These are phyloP conservation scores for Alternaria burnsii DNA, from an alignment of 2,329 filamentous ascomycete genomes.

Conservation along the genomic window DNA sequence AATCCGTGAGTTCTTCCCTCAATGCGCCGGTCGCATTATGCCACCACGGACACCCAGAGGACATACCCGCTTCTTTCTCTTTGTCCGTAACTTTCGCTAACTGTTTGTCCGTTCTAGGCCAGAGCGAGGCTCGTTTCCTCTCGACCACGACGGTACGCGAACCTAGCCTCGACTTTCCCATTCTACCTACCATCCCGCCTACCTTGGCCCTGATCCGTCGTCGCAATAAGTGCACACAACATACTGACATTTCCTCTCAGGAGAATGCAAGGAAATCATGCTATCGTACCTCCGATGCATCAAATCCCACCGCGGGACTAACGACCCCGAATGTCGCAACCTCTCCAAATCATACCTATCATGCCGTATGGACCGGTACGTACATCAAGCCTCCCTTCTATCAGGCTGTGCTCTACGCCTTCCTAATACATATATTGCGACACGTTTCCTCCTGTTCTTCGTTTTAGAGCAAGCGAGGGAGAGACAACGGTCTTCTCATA, in stretches of 20 bases:
- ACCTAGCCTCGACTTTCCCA: constrained; percentile 55
- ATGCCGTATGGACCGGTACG: constrained; percentile 94
- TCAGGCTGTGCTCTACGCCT: not conserved
- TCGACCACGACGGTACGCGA: constrained; percentile 82
- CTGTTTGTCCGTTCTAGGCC: constrained; percentile 64
- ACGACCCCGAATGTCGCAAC: constrained; percentile 83
- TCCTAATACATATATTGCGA: not conserved
- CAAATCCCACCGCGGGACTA: constrained; percentile 82
- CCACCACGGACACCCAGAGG: not conserved
- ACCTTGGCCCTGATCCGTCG: constrained; percentile 1
- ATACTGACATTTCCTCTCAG: constrained; percentile 57
- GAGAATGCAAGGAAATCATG: constrained; percentile 94
- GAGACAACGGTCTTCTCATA: not conserved
- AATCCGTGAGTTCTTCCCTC: constrained; percentile 66
- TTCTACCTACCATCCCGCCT: constrained; percentile 8
- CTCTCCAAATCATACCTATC: constrained; percentile 88
- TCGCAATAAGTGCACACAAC: not conserved
- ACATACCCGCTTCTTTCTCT: not conserved
- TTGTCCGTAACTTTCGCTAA: no score
- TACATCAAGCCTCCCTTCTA: constrained; percentile 25
- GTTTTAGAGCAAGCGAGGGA: constrained; percentile 26
- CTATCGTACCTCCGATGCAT: constrained; percentile 85
- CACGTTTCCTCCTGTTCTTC: not conserved
- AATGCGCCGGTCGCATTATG: not conserved
- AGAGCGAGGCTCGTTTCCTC: constrained; percentile 92